Evolutionary conservation across 805 yeast genomes (phyloP), one percentile per base, ranked within the genome.

Genomic region (Lipomyces spencermartinsiae): DNA sequence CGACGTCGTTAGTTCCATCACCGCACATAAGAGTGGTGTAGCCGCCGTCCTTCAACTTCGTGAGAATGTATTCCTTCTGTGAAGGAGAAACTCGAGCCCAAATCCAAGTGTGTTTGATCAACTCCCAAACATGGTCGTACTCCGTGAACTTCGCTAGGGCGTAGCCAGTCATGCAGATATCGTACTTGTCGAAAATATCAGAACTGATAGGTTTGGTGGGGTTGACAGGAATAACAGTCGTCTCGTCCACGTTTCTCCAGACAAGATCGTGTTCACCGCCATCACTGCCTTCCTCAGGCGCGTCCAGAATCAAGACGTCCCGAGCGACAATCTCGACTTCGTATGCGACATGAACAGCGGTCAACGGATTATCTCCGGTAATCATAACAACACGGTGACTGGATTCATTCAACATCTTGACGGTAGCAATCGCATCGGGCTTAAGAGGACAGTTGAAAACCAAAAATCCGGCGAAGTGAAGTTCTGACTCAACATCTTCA

Each of bases 1-100:
- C 99, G 61, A 95, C 99, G 83, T 95, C 99, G 78, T 95, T 95
- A n/a, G 99, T 95, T 81, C 99, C 99, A 81, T 95, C 99, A 84
- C 99, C 99, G 81, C 99, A 95, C 99, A 95, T 95, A 75, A 95
- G 85, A 31, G 98, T 95, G 76, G 87, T 90, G 80, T 94, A 95
- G 33, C 97, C 97, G 78, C 92, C 85, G 70, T 87, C 89, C 79
- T 94, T 95, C 78, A 92, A 86, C 51, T 93, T 86, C 70, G 88
- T 89, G 75, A 95, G 83, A 74, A 95, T 88, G 73, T 90, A 92
- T 80, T 95, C 99, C 81, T 95, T 95, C 82, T 95, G 99, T 33
- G 90, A 76, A 54, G 99, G 99, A 6, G 98, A 94, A 39, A 95
- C 98, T 82, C 99, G 90, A 58, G 99, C 98, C 77, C 92, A 95